A percentile compares a stretch with the other conserved stretches of the same genome.
Evolutionary conservation across 1,139 yeast genomes (phyloP).

Genomic region (Debaryomyces robertsiae): DNA sequence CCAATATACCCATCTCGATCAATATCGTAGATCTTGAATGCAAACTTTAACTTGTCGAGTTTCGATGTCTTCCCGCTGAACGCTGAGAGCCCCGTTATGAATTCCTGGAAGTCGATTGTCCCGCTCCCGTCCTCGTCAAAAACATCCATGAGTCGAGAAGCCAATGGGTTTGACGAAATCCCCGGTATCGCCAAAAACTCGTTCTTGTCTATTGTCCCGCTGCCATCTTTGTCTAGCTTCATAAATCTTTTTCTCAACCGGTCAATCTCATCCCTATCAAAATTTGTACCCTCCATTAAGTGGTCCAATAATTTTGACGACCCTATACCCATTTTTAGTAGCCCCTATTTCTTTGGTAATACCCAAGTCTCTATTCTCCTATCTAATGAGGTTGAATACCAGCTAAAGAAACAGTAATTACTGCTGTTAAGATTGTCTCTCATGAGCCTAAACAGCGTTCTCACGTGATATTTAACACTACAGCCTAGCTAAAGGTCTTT

Average conservation of each 20-base stretch:
- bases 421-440: too few species aligned
- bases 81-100: conserved; percentile 84
- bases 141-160: conserved; percentile 86
- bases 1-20: conserved; percentile 95
- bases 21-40: conserved; percentile 92
- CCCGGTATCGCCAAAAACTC: conserved; percentile 95
- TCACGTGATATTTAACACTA: conserved; percentile 2
- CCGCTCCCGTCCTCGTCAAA: conserved; percentile 95
- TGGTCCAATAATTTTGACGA: conserved; percentile 68
- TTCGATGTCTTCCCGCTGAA: conserved; percentile 87
- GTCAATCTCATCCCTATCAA: conserved; percentile 88
- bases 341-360: background rate
- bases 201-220: conserved; percentile 87
- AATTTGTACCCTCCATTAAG: conserved; percentile 76
- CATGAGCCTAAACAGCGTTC: too few species aligned
- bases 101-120: conserved; percentile 93
- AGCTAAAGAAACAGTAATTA: background rate
- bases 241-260: conserved; percentile 88
- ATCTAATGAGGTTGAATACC: background rate
- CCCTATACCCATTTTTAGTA: conserved; percentile 59
- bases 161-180: conserved; percentile 85
- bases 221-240: conserved; percentile 91
- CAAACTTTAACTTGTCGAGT: conserved; percentile 83
- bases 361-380: background rate
- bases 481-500: background rate